phyloP scores from a whole-genome alignment of 805 yeast genomes.

The Starmerella potacharoeniae region DNA sequence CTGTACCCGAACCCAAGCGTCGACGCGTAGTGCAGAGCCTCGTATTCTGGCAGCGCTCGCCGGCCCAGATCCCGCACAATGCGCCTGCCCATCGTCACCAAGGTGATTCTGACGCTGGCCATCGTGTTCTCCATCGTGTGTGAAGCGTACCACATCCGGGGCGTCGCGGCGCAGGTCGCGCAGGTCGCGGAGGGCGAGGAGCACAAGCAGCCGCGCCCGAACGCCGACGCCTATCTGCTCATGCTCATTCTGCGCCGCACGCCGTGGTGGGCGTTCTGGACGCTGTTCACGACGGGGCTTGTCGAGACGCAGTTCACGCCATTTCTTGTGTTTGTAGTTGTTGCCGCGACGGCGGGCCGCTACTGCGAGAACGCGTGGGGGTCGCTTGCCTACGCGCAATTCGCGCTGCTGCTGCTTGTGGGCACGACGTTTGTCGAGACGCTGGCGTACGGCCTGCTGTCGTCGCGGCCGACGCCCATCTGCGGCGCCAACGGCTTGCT shows the following conservation, averaged over 20 bases:
- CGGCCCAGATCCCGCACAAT: background rate
- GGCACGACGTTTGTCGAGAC: conserved; percentile 27
- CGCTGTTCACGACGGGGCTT: conserved; percentile 37
- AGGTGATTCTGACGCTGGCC: background rate
- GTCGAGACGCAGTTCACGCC: conserved; percentile 37
- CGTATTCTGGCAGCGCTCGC: background rate
- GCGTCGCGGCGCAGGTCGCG: background rate
- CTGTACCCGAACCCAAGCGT: background rate
- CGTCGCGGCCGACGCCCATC: conserved; percentile 1
- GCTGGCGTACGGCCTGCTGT: conserved; percentile 7
- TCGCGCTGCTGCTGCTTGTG: conserved; percentile 33
- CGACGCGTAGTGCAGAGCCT: background rate
- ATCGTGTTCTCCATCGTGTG: conserved; percentile 3
- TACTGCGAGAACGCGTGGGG: conserved; percentile 63
- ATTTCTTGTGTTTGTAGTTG: conserved; percentile 30
- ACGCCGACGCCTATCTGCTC: conserved; percentile 10
- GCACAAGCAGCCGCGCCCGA: background rate
- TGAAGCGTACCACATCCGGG: conserved; percentile 2
- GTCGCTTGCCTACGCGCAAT: conserved; percentile 39
- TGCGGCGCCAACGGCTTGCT: conserved; percentile 31
- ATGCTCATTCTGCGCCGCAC: conserved; percentile 20
- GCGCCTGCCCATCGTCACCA: conserved; percentile 8
- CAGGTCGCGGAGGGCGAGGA: conserved; percentile 3
- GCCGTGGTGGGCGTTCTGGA: conserved; percentile 33
- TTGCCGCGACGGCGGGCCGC: conserved; percentile 44